Percentiles rank a stretch among this genome's conserved stretches.
phyloP scores from a whole-genome alignment of 176 grass and related monocot genomes.

The Rhynchospora breviuscula region DNA sequence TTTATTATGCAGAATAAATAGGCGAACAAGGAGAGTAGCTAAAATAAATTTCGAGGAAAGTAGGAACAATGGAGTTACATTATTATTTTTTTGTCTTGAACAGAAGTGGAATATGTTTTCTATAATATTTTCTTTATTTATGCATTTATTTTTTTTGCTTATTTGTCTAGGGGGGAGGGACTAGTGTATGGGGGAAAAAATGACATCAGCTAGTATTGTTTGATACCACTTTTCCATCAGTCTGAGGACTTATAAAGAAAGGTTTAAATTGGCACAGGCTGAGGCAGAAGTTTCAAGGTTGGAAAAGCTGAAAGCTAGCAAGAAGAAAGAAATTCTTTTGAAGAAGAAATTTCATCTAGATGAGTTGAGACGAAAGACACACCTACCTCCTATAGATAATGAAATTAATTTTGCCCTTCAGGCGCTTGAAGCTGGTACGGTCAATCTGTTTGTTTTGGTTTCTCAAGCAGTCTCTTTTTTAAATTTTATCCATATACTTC shows the following conservation, averaged over 20 bases:
- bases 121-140: background rate
- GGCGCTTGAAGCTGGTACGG: slow-evolving; percentile 73
- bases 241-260: slow-evolving; percentile 3
- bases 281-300: slow-evolving; percentile 84
- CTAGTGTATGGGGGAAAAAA: background rate
- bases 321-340: slow-evolving; percentile 74
- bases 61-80: background rate
- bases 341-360: slow-evolving; percentile 83
- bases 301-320: slow-evolving; percentile 75
- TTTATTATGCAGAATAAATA: background rate
- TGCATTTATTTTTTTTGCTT: background rate
- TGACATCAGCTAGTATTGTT: background rate
- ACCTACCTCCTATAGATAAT: slow-evolving; percentile 51
- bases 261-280: slow-evolving; percentile 41
- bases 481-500: background rate
- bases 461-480: background rate
- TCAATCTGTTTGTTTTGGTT: background rate
- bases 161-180: background rate
- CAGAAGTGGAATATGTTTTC: background rate
- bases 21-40: background rate
- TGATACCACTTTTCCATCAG: background rate
- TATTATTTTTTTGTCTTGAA: background rate
- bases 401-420: slow-evolving; percentile 56
- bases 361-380: slow-evolving; percentile 55
- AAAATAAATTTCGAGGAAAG: background rate